Conservation (phyloP, 2,329 filamentous ascomycete species). For the Colletotrichum costaricense region DNA sequence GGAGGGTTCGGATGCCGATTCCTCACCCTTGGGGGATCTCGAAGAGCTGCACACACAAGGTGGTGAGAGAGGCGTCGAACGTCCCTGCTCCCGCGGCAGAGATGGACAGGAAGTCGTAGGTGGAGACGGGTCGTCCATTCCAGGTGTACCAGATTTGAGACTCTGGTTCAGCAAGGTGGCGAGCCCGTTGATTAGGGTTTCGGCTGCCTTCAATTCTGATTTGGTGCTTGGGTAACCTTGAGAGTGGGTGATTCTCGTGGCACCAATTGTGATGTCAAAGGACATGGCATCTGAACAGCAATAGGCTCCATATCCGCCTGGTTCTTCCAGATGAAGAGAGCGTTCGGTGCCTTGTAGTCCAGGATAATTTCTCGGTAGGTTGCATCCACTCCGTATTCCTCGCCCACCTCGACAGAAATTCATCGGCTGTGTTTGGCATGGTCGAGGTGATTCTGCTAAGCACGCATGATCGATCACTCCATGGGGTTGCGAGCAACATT, state of each 20-base stretch:
- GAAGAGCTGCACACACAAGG: background rate
- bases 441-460: background rate
- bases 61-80: background rate
- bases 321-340: background rate
- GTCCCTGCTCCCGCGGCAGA: background rate
- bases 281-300: background rate
- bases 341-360: background rate
- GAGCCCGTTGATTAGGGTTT: background rate
- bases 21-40: background rate
- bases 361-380: background rate
- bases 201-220: background rate
- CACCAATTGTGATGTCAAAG: background rate
- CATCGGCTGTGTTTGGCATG: background rate
- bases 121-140: background rate
- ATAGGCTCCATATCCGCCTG: fast-evolving
- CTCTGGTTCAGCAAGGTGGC: background rate
- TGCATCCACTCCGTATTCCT: background rate
- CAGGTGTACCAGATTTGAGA: too few relatives aligned
- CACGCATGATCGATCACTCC: background rate
- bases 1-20: background rate
- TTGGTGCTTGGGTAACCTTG: background rate
- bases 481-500: background rate
- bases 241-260: background rate
- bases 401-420: background rate
- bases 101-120: background rate